phyloP scores from a whole-genome alignment of 176 grass and related monocot species.

The Aechmea fasciata region DNA sequence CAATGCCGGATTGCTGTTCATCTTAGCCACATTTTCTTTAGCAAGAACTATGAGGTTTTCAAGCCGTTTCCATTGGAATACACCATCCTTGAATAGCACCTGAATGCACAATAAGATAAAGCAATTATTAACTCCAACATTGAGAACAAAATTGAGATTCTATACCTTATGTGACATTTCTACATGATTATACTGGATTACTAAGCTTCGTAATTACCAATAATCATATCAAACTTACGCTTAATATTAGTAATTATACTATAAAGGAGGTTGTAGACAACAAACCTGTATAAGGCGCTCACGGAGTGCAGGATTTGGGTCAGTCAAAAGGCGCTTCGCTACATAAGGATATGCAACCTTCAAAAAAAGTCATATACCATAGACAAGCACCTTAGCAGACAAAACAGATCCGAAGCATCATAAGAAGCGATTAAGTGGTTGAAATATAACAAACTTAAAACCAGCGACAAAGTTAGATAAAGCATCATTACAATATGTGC shows the following conservation, averaged over 20 bases:
- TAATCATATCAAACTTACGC: background rate
- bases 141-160: background rate
- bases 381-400: background rate
- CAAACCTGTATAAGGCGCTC: conserved; percentile 86
- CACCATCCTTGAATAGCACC: conserved; percentile 96
- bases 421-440: background rate
- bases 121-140: background rate
- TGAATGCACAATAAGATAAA: conserved; percentile 21
- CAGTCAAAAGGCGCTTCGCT: conserved; percentile 90
- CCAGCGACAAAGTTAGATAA: background rate
- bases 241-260: background rate
- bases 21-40: conserved; percentile 92
- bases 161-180: background rate
- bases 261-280: background rate
- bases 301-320: conserved; percentile 93
- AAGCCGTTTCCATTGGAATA: conserved; percentile 95
- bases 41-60: conserved; percentile 98
- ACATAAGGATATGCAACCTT: conserved; percentile 97
- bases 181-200: no score
- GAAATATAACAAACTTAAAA: background rate
- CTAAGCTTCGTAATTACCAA: no score
- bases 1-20: conserved; percentile 79
- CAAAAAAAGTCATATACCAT: conserved; percentile 22
- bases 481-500: background rate
- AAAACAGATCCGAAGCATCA: conserved; percentile 7